A percentile compares a stretch with the other conserved stretches of the same genome.
Conservation (phyloP, 805 yeast species). For the Pichia cabralensis region DNA sequence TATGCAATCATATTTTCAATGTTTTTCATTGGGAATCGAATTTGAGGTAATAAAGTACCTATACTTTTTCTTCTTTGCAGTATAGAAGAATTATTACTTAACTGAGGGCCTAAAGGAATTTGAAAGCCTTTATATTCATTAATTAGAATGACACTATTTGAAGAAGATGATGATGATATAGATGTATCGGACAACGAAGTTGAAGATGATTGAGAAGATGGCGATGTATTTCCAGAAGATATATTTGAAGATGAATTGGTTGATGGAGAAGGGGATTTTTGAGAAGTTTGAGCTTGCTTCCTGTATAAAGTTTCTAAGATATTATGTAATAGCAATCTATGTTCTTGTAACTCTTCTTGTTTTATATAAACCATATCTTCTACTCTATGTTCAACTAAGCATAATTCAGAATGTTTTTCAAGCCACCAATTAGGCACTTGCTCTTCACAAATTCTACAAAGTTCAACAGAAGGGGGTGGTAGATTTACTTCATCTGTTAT, state of each 20-base stretch:
- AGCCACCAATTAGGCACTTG: slow-evolving; percentile 95
- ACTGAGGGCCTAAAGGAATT: slow-evolving; percentile 24
- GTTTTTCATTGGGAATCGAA: slow-evolving; percentile 54
- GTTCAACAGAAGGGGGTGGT: slow-evolving; percentile 71
- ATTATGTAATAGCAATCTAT: slow-evolving; percentile 38
- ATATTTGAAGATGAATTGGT: slow-evolving; percentile 7
- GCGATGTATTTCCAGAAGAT: neutral
- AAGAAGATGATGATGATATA: slow-evolving; percentile 10
- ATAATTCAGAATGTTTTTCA: slow-evolving; percentile 81
- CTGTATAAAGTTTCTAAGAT: slow-evolving; percentile 32
- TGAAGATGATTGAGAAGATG: neutral
- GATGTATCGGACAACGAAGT: slow-evolving; percentile 2
- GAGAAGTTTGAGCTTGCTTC: slow-evolving; percentile 7
- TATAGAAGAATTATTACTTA: slow-evolving; percentile 12
- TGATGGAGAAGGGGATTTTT: slow-evolving; percentile 21
- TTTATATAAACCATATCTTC: slow-evolving; percentile 65
- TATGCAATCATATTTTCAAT: slow-evolving; percentile 48
- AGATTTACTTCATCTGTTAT: slow-evolving; percentile 52
- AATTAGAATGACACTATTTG: slow-evolving; percentile 14
- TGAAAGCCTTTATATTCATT: slow-evolving; percentile 51
- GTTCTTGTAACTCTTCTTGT: slow-evolving; percentile 74
- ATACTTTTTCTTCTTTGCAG: slow-evolving; percentile 29
- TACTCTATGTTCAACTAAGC: slow-evolving; percentile 75
- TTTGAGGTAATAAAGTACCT: slow-evolving; percentile 28
- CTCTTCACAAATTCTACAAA: slow-evolving; percentile 89